Percentiles rank a stretch among this genome's conserved stretches.
Evolutionary conservation across 2,329 filamentous ascomycete genomes (phyloP).

Genomic region (Raffaelea deltoideospora): DNA sequence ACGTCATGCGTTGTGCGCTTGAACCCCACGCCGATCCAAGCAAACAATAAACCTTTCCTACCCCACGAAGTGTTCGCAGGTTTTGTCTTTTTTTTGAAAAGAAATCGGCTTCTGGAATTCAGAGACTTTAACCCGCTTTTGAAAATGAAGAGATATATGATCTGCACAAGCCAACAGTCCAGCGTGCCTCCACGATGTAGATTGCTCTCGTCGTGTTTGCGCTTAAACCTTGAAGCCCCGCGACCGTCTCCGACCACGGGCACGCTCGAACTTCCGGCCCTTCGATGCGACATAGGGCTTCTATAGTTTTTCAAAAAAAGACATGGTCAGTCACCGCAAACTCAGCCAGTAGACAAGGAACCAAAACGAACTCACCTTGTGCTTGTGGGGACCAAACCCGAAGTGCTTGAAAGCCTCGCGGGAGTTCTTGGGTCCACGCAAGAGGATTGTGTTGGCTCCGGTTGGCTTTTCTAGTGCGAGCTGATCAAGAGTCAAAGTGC

Average conservation of each 20-base stretch:
- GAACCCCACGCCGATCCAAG: too few relatives aligned
- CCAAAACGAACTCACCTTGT: slow-evolving; percentile 58
- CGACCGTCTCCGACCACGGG: slow-evolving; percentile 96
- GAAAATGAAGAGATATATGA: slow-evolving; percentile 2
- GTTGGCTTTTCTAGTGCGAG: slow-evolving; percentile 89
- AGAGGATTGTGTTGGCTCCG: slow-evolving; percentile 89
- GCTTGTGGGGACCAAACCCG: slow-evolving; percentile 90
- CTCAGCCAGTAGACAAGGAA: too few relatives aligned
- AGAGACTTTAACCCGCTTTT: neutral
- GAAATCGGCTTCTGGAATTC: too few relatives aligned
- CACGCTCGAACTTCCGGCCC: slow-evolving; percentile 99
- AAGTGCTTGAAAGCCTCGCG: slow-evolving; percentile 99
- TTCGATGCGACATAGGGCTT: slow-evolving; percentile 97
- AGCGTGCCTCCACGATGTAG: too few relatives aligned
- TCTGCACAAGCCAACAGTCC: too few relatives aligned
- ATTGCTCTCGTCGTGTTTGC: too few relatives aligned
- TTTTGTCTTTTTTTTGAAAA: too few relatives aligned
- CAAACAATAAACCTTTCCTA: too few relatives aligned
- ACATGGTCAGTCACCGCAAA: too few relatives aligned
- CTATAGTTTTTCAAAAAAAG: slow-evolving; percentile 27
- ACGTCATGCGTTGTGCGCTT: too few relatives aligned
- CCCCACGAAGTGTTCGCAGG: too few relatives aligned
- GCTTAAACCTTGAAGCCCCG: slow-evolving; percentile 98
- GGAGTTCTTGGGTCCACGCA: slow-evolving; percentile 95
- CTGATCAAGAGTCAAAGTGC: slow-evolving; percentile 92